phyloP scores from a whole-genome alignment of 306 rosid species.

The Urtica urens region DNA sequence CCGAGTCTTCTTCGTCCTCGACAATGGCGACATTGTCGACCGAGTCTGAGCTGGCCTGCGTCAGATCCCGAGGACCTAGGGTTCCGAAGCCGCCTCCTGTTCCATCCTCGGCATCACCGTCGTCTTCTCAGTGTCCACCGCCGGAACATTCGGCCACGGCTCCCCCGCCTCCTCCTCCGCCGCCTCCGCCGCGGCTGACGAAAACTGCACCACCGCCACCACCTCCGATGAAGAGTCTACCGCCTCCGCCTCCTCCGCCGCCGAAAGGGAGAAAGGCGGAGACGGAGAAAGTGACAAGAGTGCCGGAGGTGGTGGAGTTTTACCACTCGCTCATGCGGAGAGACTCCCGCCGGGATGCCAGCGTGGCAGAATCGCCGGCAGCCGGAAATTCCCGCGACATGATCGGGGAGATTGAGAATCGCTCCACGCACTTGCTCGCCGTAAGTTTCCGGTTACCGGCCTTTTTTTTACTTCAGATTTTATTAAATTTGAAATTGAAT shows the following conservation, averaged over 20 bases:
- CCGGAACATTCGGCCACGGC: slow-evolving; percentile 27
- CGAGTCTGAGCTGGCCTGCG: slow-evolving; percentile 23
- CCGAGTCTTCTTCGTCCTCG: slow-evolving; percentile 25
- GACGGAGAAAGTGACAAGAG: slow-evolving; percentile 63
- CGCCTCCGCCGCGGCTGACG: slow-evolving; percentile 40
- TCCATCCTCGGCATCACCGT: slow-evolving; percentile 30
- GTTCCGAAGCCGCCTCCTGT: slow-evolving; percentile 95
- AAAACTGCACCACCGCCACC: slow-evolving; percentile 17
- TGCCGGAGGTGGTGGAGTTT: slow-evolving; percentile 95
- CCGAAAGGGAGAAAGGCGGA: slow-evolving; percentile 32
- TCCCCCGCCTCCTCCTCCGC: slow-evolving; percentile 28
- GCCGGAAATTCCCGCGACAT: slow-evolving; percentile 81
- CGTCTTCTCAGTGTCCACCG: slow-evolving; percentile 9
- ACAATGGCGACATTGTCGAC: too few relatives aligned
- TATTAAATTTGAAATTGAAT: neutral
- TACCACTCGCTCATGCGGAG: slow-evolving; percentile 93
- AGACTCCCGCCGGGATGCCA: slow-evolving; percentile 59
- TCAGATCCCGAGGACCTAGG: slow-evolving; percentile 73
- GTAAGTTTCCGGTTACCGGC: slow-evolving; percentile 43
- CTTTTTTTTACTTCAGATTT: neutral
- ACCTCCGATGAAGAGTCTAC: slow-evolving; percentile 21
- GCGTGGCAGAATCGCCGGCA: slow-evolving; percentile 33
- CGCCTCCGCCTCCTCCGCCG: slow-evolving; percentile 75
- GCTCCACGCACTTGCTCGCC: slow-evolving; percentile 76
- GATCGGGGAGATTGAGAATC: slow-evolving; percentile 99